phyloP scores from a whole-genome alignment of 768 basidiomycete genomes.

The Hemileccinum impolitum region DNA sequence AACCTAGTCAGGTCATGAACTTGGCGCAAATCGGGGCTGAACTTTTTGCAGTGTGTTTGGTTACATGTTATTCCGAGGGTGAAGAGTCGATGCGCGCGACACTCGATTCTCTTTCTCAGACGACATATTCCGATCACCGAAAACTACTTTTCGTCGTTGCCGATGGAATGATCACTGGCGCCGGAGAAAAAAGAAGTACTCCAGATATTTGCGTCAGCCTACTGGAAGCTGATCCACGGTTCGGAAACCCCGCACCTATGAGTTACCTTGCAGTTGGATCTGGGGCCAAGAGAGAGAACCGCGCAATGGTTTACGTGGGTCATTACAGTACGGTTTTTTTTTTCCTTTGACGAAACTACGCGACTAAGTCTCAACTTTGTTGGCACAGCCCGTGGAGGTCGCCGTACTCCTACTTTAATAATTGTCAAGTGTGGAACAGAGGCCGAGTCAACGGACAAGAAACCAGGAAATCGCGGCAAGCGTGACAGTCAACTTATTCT shows the following conservation, averaged over 20 bases:
- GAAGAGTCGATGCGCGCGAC: slow-evolving; percentile 90
- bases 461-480: slow-evolving; percentile 97
- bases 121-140: slow-evolving; percentile 86
- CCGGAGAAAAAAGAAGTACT: slow-evolving; percentile 92
- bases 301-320: slow-evolving; percentile 99
- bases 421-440: slow-evolving; percentile 97
- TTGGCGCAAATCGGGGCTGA: slow-evolving; percentile 92
- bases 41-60: slow-evolving; percentile 90
- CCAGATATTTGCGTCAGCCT: slow-evolving; percentile 94
- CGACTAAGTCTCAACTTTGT: slow-evolving; percentile 1
- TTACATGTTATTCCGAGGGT: slow-evolving; percentile 98
- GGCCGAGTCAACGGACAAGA: slow-evolving; percentile 78
- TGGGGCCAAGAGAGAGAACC: slow-evolving; percentile 85
- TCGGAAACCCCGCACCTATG: slow-evolving; percentile 96
- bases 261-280: slow-evolving; percentile 87
- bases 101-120: slow-evolving; percentile 87
- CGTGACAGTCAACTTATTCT: slow-evolving; percentile 97
- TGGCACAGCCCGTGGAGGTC: slow-evolving; percentile 69
- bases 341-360: not conserved
- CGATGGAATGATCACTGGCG: slow-evolving; percentile 98
- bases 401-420: slow-evolving; percentile 90
- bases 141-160: slow-evolving; percentile 94
- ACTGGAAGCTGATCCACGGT: slow-evolving; percentile 89
- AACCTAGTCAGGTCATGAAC: slow-evolving; percentile 57
- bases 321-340: slow-evolving; percentile 89